A percentile compares a stretch with the other conserved stretches of the same genome.
Evolutionary conservation across 2,329 filamentous ascomycete species (phyloP).

Genomic region (Diaporthe eres): DNA sequence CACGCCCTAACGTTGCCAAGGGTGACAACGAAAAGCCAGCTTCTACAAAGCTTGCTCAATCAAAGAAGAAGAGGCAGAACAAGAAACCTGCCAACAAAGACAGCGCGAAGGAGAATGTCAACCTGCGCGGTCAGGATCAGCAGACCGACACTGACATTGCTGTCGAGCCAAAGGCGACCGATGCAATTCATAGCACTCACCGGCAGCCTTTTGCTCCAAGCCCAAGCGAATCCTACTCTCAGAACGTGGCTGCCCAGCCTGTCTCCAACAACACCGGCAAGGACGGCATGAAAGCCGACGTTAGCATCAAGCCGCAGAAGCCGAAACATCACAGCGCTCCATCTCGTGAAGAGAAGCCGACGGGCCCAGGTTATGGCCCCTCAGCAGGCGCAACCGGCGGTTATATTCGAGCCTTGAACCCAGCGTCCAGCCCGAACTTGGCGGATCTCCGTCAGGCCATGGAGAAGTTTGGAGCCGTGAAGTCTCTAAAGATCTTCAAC

Average conservation of each 20-base stretch:
- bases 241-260: not conserved
- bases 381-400: not conserved
- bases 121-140: not conserved
- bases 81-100: not conserved
- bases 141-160: not conserved
- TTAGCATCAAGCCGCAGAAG: not conserved
- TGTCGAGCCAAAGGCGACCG: not conserved
- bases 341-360: not conserved
- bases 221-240: not conserved
- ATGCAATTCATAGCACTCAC: not conserved
- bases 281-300: not conserved
- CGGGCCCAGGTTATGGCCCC: not conserved
- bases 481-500: constrained; percentile 1
- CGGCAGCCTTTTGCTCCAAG: not conserved
- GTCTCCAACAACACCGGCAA: not conserved
- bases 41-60: not conserved
- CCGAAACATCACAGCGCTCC: not conserved
- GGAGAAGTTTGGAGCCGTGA: constrained; percentile 28
- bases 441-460: constrained; percentile 14
- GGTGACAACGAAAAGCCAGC: not conserved
- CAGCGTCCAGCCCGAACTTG: not conserved
- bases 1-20: not conserved
- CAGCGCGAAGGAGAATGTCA: not conserved
- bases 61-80: not conserved
- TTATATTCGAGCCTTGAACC: not conserved